Evolutionary conservation across 139 green algal species (phyloP).

Genomic region (Auxenochlorella pyrenoidosa): DNA sequence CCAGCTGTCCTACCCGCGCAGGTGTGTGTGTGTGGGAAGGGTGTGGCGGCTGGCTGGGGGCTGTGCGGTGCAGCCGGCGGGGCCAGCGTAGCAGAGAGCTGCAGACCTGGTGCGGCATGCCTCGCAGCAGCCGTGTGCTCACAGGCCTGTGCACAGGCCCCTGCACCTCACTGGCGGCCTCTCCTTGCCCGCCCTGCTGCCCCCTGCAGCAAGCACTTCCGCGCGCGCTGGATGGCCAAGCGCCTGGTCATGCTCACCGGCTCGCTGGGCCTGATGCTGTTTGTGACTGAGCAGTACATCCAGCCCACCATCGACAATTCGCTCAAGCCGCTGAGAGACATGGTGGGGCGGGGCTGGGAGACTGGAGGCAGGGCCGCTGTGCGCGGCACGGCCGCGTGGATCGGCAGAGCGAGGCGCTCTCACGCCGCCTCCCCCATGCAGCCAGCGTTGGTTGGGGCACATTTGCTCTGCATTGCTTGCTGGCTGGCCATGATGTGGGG

Average conservation of each 20-base stretch:
- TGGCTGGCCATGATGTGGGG: too few relatives aligned
- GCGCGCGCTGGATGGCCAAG: constrained; percentile 27
- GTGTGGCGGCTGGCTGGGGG: too few relatives aligned
- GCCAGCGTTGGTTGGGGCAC: too few relatives aligned
- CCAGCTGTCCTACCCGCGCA: constrained; percentile 71
- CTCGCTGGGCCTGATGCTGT: constrained; percentile 62
- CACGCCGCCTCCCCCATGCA: too few relatives aligned
- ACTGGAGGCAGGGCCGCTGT: too few relatives aligned
- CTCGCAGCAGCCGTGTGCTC: too few relatives aligned
- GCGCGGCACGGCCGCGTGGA: too few relatives aligned
- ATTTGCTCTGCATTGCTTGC: too few relatives aligned
- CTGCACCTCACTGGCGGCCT: too few relatives aligned
- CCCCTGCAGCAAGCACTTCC: constrained; percentile 9
- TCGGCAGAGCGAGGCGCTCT: too few relatives aligned
- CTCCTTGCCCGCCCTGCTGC: too few relatives aligned
- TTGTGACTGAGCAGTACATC: constrained; percentile 88
- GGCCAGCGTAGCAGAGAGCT: not conserved
- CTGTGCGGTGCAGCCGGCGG: not conserved
- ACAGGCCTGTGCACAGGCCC: too few relatives aligned
- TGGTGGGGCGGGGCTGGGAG: constrained; percentile 48
- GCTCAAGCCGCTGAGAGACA: constrained; percentile 65
- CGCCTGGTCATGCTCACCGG: not conserved
- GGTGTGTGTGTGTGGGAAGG: constrained; percentile 19
- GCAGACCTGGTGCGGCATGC: not conserved
- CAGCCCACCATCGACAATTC: constrained; percentile 82